Percentiles rank a stretch among this genome's conserved stretches.
These are phyloP conservation scores for Hevea brasiliensis DNA, from an alignment of 345 rosid species.

Conservation along the genomic window DNA sequence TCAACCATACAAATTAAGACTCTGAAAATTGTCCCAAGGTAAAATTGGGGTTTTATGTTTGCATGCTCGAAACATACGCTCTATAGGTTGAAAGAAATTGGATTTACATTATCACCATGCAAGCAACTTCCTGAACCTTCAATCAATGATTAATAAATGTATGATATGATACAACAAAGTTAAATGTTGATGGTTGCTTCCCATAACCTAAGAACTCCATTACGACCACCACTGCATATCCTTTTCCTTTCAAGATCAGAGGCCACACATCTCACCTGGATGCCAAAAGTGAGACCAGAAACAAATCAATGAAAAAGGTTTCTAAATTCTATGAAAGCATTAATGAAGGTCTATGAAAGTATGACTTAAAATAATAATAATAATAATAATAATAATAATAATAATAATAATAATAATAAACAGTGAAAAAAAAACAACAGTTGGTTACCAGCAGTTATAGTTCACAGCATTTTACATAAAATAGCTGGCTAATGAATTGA, in stretches of 20 bases:
- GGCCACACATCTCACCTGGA: conserved; percentile 90
- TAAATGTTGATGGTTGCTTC: conserved; percentile 97
- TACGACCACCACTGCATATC: conserved; percentile 97
- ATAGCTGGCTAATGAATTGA: too few species aligned
- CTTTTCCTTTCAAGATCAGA: conserved; percentile 98
- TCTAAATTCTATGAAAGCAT: too few species aligned
- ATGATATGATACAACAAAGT: conserved; percentile 2
- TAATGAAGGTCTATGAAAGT: too few species aligned
- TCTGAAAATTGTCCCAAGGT: background rate
- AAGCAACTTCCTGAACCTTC: background rate
- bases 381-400: too few species aligned
- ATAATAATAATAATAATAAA: too few species aligned
- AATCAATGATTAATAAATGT: background rate
- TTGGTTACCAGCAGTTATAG: too few species aligned
- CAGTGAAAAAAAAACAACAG: too few species aligned
- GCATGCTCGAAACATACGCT: background rate
- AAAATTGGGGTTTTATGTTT: background rate
- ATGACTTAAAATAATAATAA: too few species aligned
- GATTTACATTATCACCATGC: background rate
- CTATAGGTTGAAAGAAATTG: background rate
- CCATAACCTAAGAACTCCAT: conserved; percentile 94
- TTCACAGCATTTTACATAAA: too few species aligned
- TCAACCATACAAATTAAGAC: background rate
- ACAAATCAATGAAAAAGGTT: conserved; percentile 3
- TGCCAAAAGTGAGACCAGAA: background rate